Base-by-base conservation (phyloP, 129 eudicot species). In the Tagetes patula region DNA sequence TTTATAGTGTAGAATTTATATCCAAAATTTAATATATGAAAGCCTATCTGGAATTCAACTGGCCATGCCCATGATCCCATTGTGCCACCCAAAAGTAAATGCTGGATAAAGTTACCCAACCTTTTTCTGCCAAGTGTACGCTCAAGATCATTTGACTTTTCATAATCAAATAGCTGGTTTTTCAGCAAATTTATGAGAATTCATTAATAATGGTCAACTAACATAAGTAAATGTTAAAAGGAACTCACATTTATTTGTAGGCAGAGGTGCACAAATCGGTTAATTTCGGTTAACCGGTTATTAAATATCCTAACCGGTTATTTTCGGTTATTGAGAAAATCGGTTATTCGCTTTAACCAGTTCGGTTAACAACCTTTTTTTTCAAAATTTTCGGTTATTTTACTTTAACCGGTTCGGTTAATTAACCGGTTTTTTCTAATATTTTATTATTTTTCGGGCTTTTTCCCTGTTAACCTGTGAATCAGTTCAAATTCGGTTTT, bases 121-220 rank as follows among this genome's bases (percentile, higher is more conserved):
- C 8, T 64, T 5, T 43, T 49, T 50, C 40, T 74, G 12, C 75
- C 61, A 76, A 45, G 59, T 67, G 80, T 76, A 76, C 69, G 75
- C 0, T 38, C 41, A n/a, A 0, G 69, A 76, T 76, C 61, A 27
- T 47, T 76, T 76, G 80, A 76, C 75, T 76, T 76, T 5, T 76
- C 75, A 45, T 43, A 43, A 55, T 58, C 69, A 34, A 55, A 45
- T 73, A 45, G 74, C 48, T 67, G 80, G 67, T 34, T 41, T n/a
- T 55, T 67, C 52, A 43, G n/a, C 68, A 7, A 67, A 76, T 76
- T 67, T 55, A 67, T 56, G 10, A 55, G 6, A 33, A 43, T 49
- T n/a, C 2, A 6, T 45, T 0, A 27, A 10, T 14, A n/a, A 43
- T 43, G 67, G 80, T 76, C 80, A 76, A 76, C 74, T 1, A 47